phyloP scores from a whole-genome alignment of 306 rosid genomes.

The Quercus ilex region DNA sequence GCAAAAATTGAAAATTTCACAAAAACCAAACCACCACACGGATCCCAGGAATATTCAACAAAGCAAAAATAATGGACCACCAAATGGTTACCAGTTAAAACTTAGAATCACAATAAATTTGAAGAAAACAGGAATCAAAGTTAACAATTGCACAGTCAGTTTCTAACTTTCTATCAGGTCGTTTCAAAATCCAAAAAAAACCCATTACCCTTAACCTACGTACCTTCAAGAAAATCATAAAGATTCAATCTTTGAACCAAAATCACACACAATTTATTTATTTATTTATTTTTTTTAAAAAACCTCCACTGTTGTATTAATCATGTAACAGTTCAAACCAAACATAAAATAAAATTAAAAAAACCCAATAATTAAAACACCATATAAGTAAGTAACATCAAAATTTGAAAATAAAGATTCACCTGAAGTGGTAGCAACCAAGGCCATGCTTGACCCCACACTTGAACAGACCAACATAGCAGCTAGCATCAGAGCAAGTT shows the following conservation, averaged over 20 bases:
- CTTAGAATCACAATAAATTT: background rate
- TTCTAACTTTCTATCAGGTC: background rate
- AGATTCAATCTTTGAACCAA: background rate
- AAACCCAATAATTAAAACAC: background rate
- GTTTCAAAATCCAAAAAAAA: background rate
- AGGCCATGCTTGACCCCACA: slow-evolving; percentile 88
- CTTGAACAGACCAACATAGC: slow-evolving; percentile 79
- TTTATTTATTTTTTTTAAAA: background rate
- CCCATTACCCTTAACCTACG: background rate
- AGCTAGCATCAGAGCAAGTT: slow-evolving; percentile 91
- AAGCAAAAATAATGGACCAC: background rate
- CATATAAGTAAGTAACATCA: background rate
- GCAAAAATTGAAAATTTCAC: background rate
- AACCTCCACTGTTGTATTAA: slow-evolving; percentile 20
- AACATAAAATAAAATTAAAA: background rate
- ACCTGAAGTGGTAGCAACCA: slow-evolving; percentile 97
- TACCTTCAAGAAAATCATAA: background rate
- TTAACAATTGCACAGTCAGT: background rate
- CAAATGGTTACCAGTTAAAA: background rate
- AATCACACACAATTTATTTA: background rate
- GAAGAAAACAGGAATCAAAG: background rate
- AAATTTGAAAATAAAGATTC: background rate
- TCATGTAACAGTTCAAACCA: background rate
- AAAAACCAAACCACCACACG: background rate
- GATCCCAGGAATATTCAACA: too few species aligned